Conservation (phyloP, 1,139 yeast genomes). For the Blastobotrys ciferrii region DNA sequence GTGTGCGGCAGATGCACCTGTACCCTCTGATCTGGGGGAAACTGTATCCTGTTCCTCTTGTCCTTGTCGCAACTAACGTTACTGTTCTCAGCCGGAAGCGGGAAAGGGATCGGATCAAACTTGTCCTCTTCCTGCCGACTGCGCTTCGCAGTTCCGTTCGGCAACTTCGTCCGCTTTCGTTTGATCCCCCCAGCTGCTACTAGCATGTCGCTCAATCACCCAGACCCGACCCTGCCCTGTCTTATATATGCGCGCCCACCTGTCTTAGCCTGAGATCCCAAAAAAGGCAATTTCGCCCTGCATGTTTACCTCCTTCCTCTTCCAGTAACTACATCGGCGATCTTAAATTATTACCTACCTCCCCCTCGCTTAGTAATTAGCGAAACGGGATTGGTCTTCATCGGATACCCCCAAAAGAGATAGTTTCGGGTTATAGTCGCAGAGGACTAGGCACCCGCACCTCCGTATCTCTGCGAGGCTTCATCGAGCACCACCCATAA, state of each 20-base stretch:
- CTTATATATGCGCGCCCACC: background rate
- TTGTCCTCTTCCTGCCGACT: background rate
- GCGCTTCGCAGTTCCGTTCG: background rate
- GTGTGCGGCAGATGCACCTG: constrained; percentile 5
- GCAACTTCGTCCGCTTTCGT: constrained; percentile 2
- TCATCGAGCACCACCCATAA: too few relatives aligned
- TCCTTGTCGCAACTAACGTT: constrained; percentile 15
- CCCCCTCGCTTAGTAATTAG: too few relatives aligned
- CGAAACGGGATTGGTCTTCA: too few relatives aligned
- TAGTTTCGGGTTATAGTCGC: too few relatives aligned
- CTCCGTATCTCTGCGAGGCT: too few relatives aligned
- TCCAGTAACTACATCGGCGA: too few relatives aligned
- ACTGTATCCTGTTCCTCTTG: background rate
- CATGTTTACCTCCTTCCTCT: constrained; percentile 5
- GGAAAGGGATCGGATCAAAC: constrained; percentile 8
- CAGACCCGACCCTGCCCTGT: background rate
- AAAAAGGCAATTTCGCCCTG: background rate
- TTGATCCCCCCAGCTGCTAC: background rate
- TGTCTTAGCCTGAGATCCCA: background rate
- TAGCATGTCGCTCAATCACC: background rate
- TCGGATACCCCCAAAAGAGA: too few relatives aligned
- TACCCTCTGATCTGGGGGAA: constrained; percentile 8
- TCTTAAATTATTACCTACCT: too few relatives aligned
- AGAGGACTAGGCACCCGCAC: too few relatives aligned
- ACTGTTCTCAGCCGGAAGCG: constrained; percentile 8